Evolutionary conservation across 2,329 filamentous ascomycete genomes (phyloP).

Genomic region (Fusarium newnesense): DNA sequence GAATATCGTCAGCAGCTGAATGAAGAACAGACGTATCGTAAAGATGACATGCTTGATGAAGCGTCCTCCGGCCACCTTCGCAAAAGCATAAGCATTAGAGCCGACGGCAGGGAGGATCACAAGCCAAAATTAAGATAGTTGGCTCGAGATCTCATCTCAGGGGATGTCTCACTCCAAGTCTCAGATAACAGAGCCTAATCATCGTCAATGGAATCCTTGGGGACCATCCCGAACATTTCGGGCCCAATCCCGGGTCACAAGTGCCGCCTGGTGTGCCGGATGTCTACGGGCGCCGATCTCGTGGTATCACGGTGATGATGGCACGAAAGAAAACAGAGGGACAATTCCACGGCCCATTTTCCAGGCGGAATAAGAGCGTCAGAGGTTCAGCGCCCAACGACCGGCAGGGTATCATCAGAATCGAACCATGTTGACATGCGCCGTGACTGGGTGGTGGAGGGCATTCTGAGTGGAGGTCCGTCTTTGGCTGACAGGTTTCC

Average conservation of each 20-base stretch:
- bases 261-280: neutral
- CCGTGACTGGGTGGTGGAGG: conserved; percentile 25
- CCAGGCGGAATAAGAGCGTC: neutral
- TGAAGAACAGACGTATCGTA: neutral
- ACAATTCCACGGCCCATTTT: neutral
- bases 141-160: conserved; percentile 7
- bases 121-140: neutral
- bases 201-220: conserved; percentile 5
- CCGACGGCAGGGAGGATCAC: neutral
- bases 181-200: neutral
- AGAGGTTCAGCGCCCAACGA: conserved; percentile 6
- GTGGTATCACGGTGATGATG: neutral
- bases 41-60: neutral
- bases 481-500: conserved; percentile 22
- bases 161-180: conserved; percentile 12
- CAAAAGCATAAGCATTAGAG: neutral
- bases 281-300: neutral
- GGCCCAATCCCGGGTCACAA: neutral
- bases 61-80: neutral
- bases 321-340: neutral
- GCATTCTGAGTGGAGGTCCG: conserved; percentile 16
- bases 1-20: conserved; percentile 31
- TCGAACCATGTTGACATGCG: conserved; percentile 31
- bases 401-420: conserved; percentile 28
- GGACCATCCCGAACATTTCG: conserved; percentile 2